A percentile compares a stretch with the other conserved stretches of the same genome.
Conservation (phyloP, 2,329 filamentous ascomycete genomes). For the Fusarium humuli region DNA sequence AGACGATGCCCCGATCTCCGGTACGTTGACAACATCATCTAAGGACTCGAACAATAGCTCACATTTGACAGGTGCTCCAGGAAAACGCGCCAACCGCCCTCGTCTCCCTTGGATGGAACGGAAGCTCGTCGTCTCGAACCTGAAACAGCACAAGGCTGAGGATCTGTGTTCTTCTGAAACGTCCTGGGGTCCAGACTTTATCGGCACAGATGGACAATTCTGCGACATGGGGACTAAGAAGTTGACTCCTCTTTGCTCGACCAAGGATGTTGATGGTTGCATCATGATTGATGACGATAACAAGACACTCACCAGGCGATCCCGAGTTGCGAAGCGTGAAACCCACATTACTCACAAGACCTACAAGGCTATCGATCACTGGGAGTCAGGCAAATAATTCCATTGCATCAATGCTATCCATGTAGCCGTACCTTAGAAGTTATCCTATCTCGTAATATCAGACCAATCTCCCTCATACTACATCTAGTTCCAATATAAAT, state of each 20-base stretch:
- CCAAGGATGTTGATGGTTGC: not conserved
- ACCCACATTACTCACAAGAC: not conserved
- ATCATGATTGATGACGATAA: not conserved
- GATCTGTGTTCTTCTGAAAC: not conserved
- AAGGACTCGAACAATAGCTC: rapidly evolving
- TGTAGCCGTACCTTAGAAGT: too few species aligned
- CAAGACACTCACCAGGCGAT: not conserved
- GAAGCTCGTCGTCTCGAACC: rapidly evolving
- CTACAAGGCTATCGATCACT: not conserved
- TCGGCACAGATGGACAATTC: not conserved
- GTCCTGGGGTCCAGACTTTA: not conserved
- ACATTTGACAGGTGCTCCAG: rapidly evolving
- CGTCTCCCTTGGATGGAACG: rapidly evolving
- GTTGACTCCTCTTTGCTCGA: not conserved
- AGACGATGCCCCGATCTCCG: not conserved
- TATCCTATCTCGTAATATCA: too few species aligned
- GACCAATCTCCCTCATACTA: too few species aligned
- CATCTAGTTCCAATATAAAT: too few species aligned
- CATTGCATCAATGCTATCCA: too few species aligned
- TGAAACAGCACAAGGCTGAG: not conserved
- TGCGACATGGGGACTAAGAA: not conserved
- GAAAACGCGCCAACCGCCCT: not conserved
- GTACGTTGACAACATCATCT: rapidly evolving
- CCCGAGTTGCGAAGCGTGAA: not conserved
- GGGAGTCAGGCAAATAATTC: not conserved